Conservation (phyloP, 805 yeast species). For the Cyberlindnera sargentensis region DNA sequence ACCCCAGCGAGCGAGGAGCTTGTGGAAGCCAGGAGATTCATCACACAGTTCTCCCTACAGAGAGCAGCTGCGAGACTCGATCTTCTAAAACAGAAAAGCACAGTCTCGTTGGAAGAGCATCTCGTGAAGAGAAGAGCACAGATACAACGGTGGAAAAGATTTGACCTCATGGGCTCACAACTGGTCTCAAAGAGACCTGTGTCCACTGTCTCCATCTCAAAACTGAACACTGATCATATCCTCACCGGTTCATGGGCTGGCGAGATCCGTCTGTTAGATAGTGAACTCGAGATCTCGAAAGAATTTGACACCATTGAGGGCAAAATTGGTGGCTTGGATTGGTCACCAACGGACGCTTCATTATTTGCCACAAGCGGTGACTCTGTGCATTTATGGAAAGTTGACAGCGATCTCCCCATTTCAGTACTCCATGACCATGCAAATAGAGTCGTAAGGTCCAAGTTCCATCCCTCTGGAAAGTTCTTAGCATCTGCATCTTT, state of each 20-base stretch:
- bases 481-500: conserved; percentile 65
- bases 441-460: conserved; percentile 48
- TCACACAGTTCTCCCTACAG: conserved; percentile 46
- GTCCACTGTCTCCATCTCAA: conserved; percentile 43
- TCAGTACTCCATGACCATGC: conserved; percentile 37
- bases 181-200: conserved; percentile 63
- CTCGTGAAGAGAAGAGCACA: conserved; percentile 41
- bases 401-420: conserved; percentile 4
- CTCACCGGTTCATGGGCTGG: conserved; percentile 89
- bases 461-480: conserved; percentile 57
- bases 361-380: conserved; percentile 22
- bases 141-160: conserved; percentile 26
- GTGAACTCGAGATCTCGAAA: conserved; percentile 25
- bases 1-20: conserved; percentile 68
- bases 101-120: conserved; percentile 33
- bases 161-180: conserved; percentile 60
- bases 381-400: conserved; percentile 9
- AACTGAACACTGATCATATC: conserved; percentile 31
- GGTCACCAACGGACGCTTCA: conserved; percentile 36
- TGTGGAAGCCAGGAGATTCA: conserved; percentile 39
- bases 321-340: conserved; percentile 64
- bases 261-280: conserved; percentile 42
- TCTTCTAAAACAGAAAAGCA: conserved; percentile 25
- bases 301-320: conserved; percentile 36
- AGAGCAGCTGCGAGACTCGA: conserved; percentile 37